phyloP scores from a whole-genome alignment of 345 rosid genomes.

The Salix purpurea region DNA sequence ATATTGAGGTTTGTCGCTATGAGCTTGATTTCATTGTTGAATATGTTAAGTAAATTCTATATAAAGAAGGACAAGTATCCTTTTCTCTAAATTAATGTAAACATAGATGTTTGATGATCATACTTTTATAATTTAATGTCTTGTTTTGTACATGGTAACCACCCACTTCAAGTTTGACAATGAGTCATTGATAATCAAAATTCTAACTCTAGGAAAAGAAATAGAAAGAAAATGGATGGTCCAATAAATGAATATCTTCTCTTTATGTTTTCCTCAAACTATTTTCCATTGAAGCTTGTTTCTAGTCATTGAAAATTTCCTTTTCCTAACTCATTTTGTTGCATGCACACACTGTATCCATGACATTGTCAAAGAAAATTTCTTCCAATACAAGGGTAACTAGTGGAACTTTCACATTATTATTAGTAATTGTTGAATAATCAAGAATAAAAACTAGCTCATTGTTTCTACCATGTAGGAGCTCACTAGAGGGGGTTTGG shows the following conservation, averaged over 20 bases:
- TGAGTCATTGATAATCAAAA: background rate
- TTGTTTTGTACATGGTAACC: background rate
- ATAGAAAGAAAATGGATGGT: background rate
- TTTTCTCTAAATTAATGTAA: no score
- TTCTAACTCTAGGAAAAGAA: background rate
- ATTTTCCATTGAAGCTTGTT: background rate
- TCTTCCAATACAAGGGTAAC: background rate
- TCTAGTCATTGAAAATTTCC: background rate
- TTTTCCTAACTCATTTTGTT: background rate
- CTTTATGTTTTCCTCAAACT: no score
- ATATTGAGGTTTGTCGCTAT: no score
- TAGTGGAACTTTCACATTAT: background rate
- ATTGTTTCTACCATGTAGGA: no score
- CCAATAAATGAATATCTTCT: background rate
- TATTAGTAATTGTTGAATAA: background rate
- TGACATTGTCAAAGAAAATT: background rate
- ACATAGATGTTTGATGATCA: background rate
- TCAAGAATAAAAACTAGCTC: no score
- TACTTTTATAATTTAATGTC: background rate
- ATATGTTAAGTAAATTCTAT: no score
- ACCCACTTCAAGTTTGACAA: background rate
- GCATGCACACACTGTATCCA: background rate
- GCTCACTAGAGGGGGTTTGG: no score
- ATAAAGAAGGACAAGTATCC: no score
- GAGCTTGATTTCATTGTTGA: no score